These are phyloP conservation scores for Aphanomyces invadans DNA, from an alignment of 352 stramenopile genomes.

Conservation along the genomic window DNA sequence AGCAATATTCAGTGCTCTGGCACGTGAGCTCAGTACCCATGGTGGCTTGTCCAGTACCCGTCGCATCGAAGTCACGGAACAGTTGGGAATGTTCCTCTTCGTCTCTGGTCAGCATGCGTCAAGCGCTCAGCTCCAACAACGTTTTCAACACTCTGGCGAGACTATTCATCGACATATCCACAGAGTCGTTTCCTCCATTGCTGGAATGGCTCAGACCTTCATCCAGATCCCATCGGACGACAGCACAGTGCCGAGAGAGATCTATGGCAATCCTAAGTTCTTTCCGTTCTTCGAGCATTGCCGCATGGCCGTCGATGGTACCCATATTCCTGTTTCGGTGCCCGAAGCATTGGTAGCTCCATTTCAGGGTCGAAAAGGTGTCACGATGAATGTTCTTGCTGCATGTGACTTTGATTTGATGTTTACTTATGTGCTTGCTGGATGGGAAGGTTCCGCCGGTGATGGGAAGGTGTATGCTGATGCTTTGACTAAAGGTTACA, in stretches of 20 bases:
- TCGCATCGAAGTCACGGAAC: not conserved
- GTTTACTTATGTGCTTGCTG: constrained; percentile 16
- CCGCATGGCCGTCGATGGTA: constrained; percentile 5
- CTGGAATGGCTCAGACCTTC: not conserved
- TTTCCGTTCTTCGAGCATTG: not conserved
- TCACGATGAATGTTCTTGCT: constrained; percentile 24
- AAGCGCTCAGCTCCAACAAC: not conserved
- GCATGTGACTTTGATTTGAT: constrained; percentile 19
- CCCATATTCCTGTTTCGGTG: not conserved
- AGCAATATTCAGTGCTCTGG: not conserved
- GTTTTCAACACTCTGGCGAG: constrained; percentile 10
- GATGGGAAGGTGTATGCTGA: constrained; percentile 11
- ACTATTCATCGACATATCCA: not conserved
- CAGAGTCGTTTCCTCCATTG: not conserved
- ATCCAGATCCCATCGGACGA: not conserved
- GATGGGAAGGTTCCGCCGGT: not conserved
- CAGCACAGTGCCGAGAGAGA: not conserved
- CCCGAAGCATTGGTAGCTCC: not conserved
- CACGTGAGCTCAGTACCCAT: not conserved
- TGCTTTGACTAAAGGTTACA: not conserved
- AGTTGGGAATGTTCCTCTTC: not conserved
- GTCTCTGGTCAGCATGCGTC: not conserved
- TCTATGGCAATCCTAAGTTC: not conserved
- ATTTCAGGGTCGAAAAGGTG: constrained; percentile 24
- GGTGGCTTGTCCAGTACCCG: not conserved